Evolutionary conservation across 2,329 filamentous ascomycete genomes (phyloP).

Genomic region (Zymoseptoria brevis): DNA sequence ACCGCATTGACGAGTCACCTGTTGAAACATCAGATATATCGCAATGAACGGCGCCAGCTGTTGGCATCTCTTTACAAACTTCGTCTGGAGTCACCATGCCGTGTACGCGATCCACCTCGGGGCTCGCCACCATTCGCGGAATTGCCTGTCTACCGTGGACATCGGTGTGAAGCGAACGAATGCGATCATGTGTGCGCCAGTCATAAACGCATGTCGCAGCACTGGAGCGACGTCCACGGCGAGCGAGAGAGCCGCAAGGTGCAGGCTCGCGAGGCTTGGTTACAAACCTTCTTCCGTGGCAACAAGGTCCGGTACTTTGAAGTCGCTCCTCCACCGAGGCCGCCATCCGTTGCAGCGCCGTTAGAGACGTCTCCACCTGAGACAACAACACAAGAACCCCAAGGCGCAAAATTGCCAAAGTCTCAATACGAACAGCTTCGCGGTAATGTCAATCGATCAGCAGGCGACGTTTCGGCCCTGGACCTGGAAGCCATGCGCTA

Average conservation of each 20-base stretch:
- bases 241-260: constrained; percentile 13
- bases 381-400: background rate
- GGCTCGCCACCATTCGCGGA: constrained; percentile 5
- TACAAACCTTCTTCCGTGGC: constrained; percentile 17
- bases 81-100: constrained; percentile 6
- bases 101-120: background rate
- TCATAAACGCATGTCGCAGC: constrained; percentile 14
- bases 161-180: constrained; percentile 2
- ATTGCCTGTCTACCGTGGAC: constrained; percentile 9
- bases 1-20: constrained; percentile 11
- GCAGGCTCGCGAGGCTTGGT: constrained; percentile 9
- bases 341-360: background rate
- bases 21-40: constrained; percentile 13
- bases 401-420: background rate
- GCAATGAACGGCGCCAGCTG: constrained; percentile 10
- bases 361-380: background rate
- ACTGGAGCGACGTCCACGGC: constrained; percentile 13
- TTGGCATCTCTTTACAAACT: constrained; percentile 7
- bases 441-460: background rate
- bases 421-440: background rate
- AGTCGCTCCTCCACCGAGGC: constrained; percentile 16
- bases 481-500: constrained; percentile 10
- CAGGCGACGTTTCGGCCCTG: background rate
- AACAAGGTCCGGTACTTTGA: constrained; percentile 18
- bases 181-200: constrained; percentile 14